Evolutionary conservation across 1,139 yeast genomes (phyloP).

Genomic region (Sugiyamaella castrensis): DNA sequence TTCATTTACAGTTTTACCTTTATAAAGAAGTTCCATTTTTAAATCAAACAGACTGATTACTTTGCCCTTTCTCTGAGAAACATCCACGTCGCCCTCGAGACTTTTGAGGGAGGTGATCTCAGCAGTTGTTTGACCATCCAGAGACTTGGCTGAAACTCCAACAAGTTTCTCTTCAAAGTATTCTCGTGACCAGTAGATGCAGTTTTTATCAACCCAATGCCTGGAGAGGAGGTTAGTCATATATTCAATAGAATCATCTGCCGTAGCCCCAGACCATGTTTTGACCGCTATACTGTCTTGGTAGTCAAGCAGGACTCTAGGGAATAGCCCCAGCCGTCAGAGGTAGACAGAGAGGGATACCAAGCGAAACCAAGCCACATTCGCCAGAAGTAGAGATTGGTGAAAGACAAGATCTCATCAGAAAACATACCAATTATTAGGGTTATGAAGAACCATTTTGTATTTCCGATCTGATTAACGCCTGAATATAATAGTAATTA

Average conservation of each 20-base stretch:
- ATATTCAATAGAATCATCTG: no score
- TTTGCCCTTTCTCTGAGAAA: constrained; percentile 94
- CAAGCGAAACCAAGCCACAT: no score
- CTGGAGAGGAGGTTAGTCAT: constrained; percentile 18
- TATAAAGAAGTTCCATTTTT: constrained; percentile 58
- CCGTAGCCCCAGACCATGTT: no score
- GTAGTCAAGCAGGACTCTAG: no score
- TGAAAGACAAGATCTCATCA: background rate
- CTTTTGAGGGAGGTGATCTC: constrained; percentile 56
- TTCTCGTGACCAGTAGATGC: constrained; percentile 82
- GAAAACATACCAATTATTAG: constrained; percentile 55
- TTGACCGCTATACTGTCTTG: no score
- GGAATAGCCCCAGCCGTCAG: no score
- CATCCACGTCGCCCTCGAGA: constrained; percentile 94
- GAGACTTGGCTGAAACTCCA: constrained; percentile 46
- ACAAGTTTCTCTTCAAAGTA: constrained; percentile 64
- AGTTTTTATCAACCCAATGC: constrained; percentile 99
- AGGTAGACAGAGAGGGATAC: no score
- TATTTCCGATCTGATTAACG: no score
- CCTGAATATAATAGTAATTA: no score
- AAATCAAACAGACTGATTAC: constrained; percentile 89
- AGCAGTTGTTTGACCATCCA: constrained; percentile 41
- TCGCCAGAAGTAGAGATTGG: constrained; percentile 6
- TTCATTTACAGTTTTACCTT: constrained; percentile 46
- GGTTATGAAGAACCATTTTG: constrained; percentile 66